Evolutionary conservation across 1,139 yeast species (phyloP), one percentile per base, ranked within the genome.

Genomic region (Meyerozyma athensensis): DNA sequence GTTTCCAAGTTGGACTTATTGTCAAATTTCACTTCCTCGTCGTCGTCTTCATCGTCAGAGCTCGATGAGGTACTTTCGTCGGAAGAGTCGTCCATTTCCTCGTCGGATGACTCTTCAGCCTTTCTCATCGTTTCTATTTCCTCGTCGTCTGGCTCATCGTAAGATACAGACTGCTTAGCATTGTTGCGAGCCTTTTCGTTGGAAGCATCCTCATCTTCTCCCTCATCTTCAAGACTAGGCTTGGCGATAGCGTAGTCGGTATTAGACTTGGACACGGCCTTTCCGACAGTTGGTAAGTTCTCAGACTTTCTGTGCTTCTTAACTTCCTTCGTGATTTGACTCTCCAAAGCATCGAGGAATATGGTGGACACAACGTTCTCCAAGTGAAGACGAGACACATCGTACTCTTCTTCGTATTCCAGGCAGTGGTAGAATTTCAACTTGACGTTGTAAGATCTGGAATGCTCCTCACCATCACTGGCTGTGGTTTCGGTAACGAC

Each of bases 101-200:
- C 47, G 34, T 46, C 50, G 4, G 44, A 39, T 6, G 48, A 42
- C 33, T 39, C 41, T 39, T 82, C 92, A 33, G 90, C 95, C 54
- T 75, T 76, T 60, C 81, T 81, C 90, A 86, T 85, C 33, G 85
- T 82, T 59, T 86, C 96, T 42, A 85, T 66, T 58, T 87, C 96
- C 35, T 86, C 97, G 44, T 86, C 97, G 63, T 89, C 97, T 20
- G 96, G 96, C 14, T 81, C 96, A 49, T 87, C 97, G 53, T 89
- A 90, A 1, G 96, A 86, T 31, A 87, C 95, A 19, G 95, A 81
- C 64, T 89, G 95, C 56, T 87, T 87, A 26, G 79, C 72, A 50
- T 79, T 79, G 41, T n/a, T n/a, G n/a, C n/a, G n/a, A n/a, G 74
- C 65, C 51, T 72, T 77, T 43, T 80, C 87, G 45, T 82, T 87